A percentile compares a stretch with the other conserved stretches of the same genome.
Evolutionary conservation across 176 grass and related monocot genomes (phyloP).

Genomic region (Aechmea fasciata): DNA sequence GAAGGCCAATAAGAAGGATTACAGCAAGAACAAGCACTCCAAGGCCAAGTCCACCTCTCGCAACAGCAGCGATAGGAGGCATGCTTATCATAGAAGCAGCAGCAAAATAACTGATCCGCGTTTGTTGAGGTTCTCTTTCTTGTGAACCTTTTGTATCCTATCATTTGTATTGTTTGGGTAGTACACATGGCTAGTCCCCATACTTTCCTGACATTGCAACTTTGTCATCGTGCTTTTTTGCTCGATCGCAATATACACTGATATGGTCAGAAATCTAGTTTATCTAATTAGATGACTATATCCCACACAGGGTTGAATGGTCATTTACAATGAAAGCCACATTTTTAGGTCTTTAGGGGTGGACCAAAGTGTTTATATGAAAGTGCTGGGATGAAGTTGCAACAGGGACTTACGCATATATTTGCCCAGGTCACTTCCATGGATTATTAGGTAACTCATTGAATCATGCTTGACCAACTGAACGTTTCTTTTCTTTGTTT

Average conservation of each 20-base stretch:
- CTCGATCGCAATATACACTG: no score
- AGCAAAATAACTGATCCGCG: conserved; percentile 23
- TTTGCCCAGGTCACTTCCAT: not conserved
- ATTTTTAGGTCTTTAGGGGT: no score
- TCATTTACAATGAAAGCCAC: no score
- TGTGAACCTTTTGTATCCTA: not conserved
- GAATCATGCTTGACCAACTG: not conserved
- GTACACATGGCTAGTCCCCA: no score
- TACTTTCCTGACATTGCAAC: no score
- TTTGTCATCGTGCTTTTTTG: no score
- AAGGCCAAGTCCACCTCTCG: conserved; percentile 40
- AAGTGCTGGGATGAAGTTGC: no score
- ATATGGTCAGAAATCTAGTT: no score
- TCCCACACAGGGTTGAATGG: no score
- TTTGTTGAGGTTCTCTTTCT: conserved; percentile 1
- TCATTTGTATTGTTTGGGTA: no score
- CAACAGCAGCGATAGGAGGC: conserved; percentile 45
- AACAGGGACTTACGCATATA: not conserved
- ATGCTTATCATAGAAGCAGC: conserved; percentile 33
- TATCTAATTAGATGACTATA: no score
- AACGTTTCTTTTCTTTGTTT: not conserved
- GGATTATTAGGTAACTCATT: not conserved
- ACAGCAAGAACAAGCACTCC: conserved; percentile 46
- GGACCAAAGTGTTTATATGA: no score
- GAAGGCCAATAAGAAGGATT: conserved; percentile 46